phyloP scores from a whole-genome alignment of 768 basidiomycete genomes.

The Tricholoma hemisulphureum region DNA sequence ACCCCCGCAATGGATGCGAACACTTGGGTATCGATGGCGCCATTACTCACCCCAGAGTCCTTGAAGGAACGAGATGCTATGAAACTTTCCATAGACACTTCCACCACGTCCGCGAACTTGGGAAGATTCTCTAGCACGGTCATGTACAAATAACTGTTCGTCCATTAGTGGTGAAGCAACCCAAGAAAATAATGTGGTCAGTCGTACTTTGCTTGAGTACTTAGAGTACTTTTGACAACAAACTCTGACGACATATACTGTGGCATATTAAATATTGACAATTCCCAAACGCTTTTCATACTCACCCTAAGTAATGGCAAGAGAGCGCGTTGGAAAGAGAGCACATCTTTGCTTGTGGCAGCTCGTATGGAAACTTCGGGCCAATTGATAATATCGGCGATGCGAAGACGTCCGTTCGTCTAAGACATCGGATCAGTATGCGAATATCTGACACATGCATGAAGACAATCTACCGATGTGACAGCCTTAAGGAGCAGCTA shows the following conservation, averaged over 20 bases:
- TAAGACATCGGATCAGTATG: slow-evolving; percentile 14
- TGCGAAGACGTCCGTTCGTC: slow-evolving; percentile 48
- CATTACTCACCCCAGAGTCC: slow-evolving; percentile 20
- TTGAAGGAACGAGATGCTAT: slow-evolving; percentile 38
- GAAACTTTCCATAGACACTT: slow-evolving; percentile 36
- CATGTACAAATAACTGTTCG: slow-evolving; percentile 42
- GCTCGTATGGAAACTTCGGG: slow-evolving; percentile 37
- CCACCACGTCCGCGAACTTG: slow-evolving; percentile 38
- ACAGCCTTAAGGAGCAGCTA: slow-evolving; percentile 41
- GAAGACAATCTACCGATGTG: slow-evolving; percentile 31
- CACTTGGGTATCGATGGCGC: slow-evolving; percentile 38
- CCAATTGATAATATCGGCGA: slow-evolving; percentile 51
- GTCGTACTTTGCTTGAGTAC: slow-evolving; percentile 49
- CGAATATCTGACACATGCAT: not conserved
- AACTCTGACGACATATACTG: slow-evolving; percentile 62
- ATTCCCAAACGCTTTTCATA: not conserved
- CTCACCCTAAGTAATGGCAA: slow-evolving; percentile 52
- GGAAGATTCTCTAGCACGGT: slow-evolving; percentile 46
- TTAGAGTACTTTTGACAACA: slow-evolving; percentile 55
- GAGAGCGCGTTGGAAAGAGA: slow-evolving; percentile 62
- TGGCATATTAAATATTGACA: not conserved
- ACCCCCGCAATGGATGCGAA: slow-evolving; percentile 46
- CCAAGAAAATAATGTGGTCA: not conserved
- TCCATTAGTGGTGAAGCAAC: slow-evolving; percentile 3
- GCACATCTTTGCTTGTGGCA: slow-evolving; percentile 28